phyloP scores from a whole-genome alignment of 345 rosid genomes.

The Lepidium aucheri region DNA sequence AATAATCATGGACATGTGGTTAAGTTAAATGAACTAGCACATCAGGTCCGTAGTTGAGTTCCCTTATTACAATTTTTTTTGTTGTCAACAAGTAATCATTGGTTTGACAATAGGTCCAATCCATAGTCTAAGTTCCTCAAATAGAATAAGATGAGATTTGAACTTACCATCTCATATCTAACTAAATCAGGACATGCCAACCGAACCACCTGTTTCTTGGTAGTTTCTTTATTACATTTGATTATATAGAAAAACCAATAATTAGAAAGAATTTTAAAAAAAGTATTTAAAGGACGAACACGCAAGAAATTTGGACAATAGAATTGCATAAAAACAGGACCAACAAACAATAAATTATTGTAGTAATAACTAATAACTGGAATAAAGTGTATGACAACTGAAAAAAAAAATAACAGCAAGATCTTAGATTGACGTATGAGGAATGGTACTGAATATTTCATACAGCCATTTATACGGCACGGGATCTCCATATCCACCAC shows the following conservation, averaged over 20 bases:
- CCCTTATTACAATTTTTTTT: too few species aligned
- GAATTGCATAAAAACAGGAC: neutral
- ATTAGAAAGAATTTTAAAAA: neutral
- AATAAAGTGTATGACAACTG: neutral
- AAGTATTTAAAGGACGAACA: neutral
- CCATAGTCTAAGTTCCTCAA: too few species aligned
- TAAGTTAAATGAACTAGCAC: neutral
- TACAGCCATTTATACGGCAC: conserved; percentile 9
- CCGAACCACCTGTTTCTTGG: too few species aligned
- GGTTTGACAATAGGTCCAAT: too few species aligned
- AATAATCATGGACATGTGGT: too few species aligned
- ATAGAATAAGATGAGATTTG: too few species aligned
- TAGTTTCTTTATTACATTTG: too few species aligned
- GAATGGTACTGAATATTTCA: conserved; percentile 15
- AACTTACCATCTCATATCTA: too few species aligned
- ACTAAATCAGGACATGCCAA: too few species aligned
- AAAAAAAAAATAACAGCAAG: conserved; percentile 5
- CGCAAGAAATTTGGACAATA: conserved; percentile 4
- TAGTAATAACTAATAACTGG: neutral
- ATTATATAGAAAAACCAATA: neutral
- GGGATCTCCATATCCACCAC: conserved; percentile 8
- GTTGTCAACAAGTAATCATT: too few species aligned
- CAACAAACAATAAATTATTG: neutral
- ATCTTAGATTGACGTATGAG: conserved; percentile 22
- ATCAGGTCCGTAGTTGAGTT: neutral